phyloP scores from a whole-genome alignment of 768 basidiomycete species.

The Amanita inopinata region DNA sequence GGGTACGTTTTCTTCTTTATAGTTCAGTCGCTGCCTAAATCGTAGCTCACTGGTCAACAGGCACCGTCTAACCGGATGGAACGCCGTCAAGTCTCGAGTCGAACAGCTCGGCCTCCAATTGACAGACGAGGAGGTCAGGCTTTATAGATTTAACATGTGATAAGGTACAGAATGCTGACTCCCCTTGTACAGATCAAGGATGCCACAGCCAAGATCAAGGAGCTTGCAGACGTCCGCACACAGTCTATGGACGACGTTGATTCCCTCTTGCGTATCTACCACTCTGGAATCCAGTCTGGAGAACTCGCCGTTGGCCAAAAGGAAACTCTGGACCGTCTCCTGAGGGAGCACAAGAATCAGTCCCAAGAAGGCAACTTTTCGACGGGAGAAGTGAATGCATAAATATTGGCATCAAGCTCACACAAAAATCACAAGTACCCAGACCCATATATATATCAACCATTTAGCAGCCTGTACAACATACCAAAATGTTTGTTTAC shows the following conservation, averaged over 20 bases:
- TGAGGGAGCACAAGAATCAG: constrained; percentile 60
- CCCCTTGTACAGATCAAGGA: constrained; percentile 70
- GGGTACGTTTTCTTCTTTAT: constrained; percentile 39
- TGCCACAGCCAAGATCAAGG: constrained; percentile 98
- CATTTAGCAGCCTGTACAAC: constrained; percentile 7
- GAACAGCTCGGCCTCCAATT: constrained; percentile 90
- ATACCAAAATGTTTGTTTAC: neutral
- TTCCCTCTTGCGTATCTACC: constrained; percentile 90
- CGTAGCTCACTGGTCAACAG: constrained; percentile 33
- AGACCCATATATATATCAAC: neutral
- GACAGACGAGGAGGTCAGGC: constrained; percentile 75
- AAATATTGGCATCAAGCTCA: neutral
- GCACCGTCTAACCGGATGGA: constrained; percentile 96
- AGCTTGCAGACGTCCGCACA: constrained; percentile 94
- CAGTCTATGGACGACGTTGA: constrained; percentile 99
- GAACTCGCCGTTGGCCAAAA: constrained; percentile 92
- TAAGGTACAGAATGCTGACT: constrained; percentile 3
- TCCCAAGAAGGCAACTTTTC: constrained; percentile 19
- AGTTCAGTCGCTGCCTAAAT: neutral
- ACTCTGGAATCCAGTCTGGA: constrained; percentile 87
- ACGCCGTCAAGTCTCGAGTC: constrained; percentile 98
- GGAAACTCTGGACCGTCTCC: constrained; percentile 78
- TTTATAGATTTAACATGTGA: constrained; percentile 2
- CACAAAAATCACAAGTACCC: constrained; percentile 1
- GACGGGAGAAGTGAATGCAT: neutral